These are phyloP conservation scores for Lepiota venenata DNA, from an alignment of 768 basidiomycete species.

Conservation along the genomic window DNA sequence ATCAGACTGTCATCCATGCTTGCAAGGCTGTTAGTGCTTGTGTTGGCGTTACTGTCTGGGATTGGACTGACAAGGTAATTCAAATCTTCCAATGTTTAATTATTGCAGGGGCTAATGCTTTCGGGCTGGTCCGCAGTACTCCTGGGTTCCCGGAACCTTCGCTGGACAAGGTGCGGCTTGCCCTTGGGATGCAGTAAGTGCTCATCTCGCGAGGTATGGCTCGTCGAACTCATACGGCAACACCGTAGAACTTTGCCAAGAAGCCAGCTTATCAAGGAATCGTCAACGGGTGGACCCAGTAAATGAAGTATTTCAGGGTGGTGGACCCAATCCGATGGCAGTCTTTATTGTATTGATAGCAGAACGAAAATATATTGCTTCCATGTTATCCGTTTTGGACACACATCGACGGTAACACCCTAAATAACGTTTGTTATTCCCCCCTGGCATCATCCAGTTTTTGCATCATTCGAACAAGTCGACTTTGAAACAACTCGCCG, in stretches of 20 bases:
- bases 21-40: constrained; percentile 42
- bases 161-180: constrained; percentile 33
- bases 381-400: too few species aligned
- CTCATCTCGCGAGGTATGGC: neutral
- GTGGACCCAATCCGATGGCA: too few species aligned
- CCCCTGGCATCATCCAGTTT: too few species aligned
- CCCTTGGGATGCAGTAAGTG: constrained; percentile 33
- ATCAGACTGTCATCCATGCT: constrained; percentile 46
- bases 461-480: too few species aligned
- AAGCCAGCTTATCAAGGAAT: constrained; percentile 20
- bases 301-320: neutral
- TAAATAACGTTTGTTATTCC: too few species aligned
- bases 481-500: too few species aligned
- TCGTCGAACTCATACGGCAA: neutral
- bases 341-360: too few species aligned
- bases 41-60: constrained; percentile 42
- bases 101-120: neutral
- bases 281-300: constrained; percentile 7
- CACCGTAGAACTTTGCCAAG: constrained; percentile 14
- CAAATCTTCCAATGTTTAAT: neutral
- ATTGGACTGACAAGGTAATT: constrained; percentile 36
- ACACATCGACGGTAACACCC: too few species aligned
- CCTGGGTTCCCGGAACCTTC: constrained; percentile 37
- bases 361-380: too few species aligned
- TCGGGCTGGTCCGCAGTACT: constrained; percentile 22